Base-by-base conservation (phyloP, 768 basidiomycete genomes). In the Hypsizygus marmoreus region DNA sequence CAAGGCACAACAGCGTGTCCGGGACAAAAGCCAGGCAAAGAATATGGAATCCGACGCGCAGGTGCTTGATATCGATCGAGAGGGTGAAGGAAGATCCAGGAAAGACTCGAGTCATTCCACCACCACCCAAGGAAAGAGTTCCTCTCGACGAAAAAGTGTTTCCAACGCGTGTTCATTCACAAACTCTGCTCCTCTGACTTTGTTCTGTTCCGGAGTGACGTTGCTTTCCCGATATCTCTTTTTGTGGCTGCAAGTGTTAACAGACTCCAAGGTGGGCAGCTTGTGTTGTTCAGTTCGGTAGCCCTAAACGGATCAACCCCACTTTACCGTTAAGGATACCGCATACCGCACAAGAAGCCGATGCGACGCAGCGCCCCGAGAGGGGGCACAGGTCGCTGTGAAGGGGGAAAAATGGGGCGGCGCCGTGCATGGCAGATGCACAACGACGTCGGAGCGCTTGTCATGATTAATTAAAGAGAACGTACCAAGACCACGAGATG, bases 401-500 rank as follows among this genome's bases (percentile, higher is more conserved):
- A n/a, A 54, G 28, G 48, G 47, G 29, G 19, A 28, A 43, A 28
- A 57, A 56, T 54, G 54, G 56, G 45, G 29, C 14, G 34, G 56
- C 51, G 30, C 54, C 47, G 41, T 53, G 58, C 56, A 57, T 49
- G 41, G 54, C 35, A 31, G 44, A 54, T 51, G 47, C 60, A 65
- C 59, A n/a, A n/a, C n/a, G 57, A 53, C 45, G 53, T 58, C 62
- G 58, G 54, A 76, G 77, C 78, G 74, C 79, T 75, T 75, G 71
- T 49, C 45, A 58, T 62, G 66, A 66, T 58, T 74, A 66, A 63
- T 91, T 92, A 62, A 68, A 65, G 59, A 76, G 63, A 63, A 93
- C 95, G 77, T 88, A 98, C 97, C 97, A 65, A 99, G 84, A 81
- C 95, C 95, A 84, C 95, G 95, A 65, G 94, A 97, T 50, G 95